Base-by-base conservation (phyloP, 768 basidiomycete species). In the Agaricus subrufescens region DNA sequence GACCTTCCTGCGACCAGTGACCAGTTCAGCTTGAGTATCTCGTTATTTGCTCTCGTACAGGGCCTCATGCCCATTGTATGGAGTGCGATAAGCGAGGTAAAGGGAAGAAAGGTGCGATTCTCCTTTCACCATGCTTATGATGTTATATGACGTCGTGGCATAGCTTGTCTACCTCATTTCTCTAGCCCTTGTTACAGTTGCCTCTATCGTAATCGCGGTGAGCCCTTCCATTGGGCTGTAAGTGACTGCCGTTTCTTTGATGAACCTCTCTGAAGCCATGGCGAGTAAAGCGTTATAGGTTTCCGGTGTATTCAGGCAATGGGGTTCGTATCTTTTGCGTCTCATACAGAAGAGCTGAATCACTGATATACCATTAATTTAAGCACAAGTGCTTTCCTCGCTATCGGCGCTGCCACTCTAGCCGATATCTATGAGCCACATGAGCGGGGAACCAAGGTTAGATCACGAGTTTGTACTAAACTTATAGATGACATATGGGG, bases 391-490 rank as follows among this genome's bases (percentile, higher is more conserved):
- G 84, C 85, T 11, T 82, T 84, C 12, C 75, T 89, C 44, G 66
- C 84, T 1, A 81, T 90, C 50, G 90, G 88, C 7, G 87, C 85
- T 0, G 88, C 84, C 12, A 88, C 87, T 5, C 70, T 91, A 4
- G 86, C 86, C 1, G 88, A 89, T 64, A 82, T 90, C 3, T 89
- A 80, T 61, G 86, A 87, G 38, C 78, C 83, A 0, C 71, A 75
- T 11, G 83, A 88, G 60, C 73, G 87, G 56, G 87, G 88, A 3
- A 81, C 77, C 10, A 85, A 79, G 66, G 73, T 69, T 49, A 40
- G 39, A 4, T 38, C 47, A 25, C 12, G 7, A 34, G 7, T 2
- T 2, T 34, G 7, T 11, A 34, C 11, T 34, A 34, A 8, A 19
- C 1, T 34, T 34, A 34, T 34, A 11, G 34, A 34, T 34, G 34